These are phyloP conservation scores for Myriosclerotinia duriaeana DNA, from an alignment of 2,329 filamentous ascomycete species.

Conservation along the genomic window DNA sequence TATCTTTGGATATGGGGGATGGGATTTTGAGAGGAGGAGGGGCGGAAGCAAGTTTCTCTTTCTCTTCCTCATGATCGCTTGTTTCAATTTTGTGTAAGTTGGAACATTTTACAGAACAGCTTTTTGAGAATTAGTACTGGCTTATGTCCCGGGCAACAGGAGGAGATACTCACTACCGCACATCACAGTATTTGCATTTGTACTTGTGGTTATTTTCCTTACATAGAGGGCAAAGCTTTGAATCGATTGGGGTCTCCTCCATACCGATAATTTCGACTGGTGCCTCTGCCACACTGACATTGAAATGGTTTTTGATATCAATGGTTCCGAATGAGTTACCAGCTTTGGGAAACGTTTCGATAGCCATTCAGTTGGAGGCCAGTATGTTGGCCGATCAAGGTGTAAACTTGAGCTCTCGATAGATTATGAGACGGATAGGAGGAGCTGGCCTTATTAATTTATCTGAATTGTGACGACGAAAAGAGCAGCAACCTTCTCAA, in stretches of 20 bases:
- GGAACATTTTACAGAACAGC: slow-evolving; percentile 60
- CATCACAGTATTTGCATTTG: slow-evolving; percentile 59
- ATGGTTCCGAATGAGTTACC: background rate
- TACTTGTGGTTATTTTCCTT: slow-evolving; percentile 55
- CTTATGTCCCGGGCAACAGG: background rate
- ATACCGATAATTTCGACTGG: slow-evolving; percentile 3
- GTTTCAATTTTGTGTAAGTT: slow-evolving; percentile 48
- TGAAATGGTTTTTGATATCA: background rate
- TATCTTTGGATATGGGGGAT: slow-evolving; percentile 2
- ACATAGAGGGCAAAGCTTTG: slow-evolving; percentile 55
- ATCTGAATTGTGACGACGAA: background rate
- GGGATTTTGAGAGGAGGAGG: slow-evolving; percentile 26
- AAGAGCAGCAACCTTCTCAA: background rate
- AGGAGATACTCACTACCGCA: slow-evolving; percentile 54
- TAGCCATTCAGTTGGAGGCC: background rate
- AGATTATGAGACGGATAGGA: background rate
- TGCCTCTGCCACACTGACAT: background rate
- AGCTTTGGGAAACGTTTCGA: background rate
- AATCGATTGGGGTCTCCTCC: background rate
- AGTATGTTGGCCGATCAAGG: background rate
- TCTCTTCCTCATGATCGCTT: slow-evolving; percentile 11
- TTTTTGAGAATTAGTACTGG: slow-evolving; percentile 35
- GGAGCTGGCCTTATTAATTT: background rate
- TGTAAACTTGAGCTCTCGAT: background rate
- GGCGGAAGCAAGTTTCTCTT: slow-evolving; percentile 21